phyloP scores from a whole-genome alignment of 441 rosid genomes.

The Pelargonium myrrhifolium region DNA sequence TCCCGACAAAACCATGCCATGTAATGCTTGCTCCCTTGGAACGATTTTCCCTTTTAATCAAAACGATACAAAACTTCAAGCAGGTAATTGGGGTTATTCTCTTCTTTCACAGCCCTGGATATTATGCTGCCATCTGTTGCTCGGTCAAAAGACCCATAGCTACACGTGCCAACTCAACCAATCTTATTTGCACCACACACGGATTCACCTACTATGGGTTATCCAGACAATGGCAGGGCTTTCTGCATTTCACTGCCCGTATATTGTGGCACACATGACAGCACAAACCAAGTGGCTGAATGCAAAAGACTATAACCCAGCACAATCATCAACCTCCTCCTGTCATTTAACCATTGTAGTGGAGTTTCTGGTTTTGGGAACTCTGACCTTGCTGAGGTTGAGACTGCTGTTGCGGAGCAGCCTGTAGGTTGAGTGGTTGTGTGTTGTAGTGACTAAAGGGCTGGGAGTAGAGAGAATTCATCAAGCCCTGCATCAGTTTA shows the following conservation, averaged over 20 bases:
- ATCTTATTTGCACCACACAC: conserved; percentile 27
- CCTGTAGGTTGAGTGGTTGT: conserved; percentile 61
- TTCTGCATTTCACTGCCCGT: conserved; percentile 31
- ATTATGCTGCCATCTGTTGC: conserved; percentile 28
- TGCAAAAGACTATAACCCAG: conserved; percentile 66
- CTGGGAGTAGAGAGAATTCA: conserved; percentile 90
- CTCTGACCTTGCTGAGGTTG: conserved; percentile 67
- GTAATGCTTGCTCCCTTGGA: conserved; percentile 36
- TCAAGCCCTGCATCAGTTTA: conserved; percentile 55
- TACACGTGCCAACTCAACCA: conserved; percentile 10
- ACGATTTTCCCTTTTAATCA: conserved; percentile 19
- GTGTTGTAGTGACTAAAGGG: conserved; percentile 76
- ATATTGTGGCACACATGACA: conserved; percentile 49
- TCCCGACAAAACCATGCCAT: conserved; percentile 35
- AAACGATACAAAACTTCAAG: conserved; percentile 29
- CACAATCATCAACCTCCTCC: conserved; percentile 29
- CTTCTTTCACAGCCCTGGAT: conserved; percentile 49
- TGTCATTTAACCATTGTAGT: conserved; percentile 67
- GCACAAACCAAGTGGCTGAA: conserved; percentile 81
- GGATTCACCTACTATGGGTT: conserved; percentile 19
- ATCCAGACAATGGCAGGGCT: conserved; percentile 29
- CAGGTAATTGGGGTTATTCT: conserved; percentile 45
- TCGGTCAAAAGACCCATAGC: conserved; percentile 19
- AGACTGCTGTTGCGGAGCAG: conserved; percentile 42
- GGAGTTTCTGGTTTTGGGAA: conserved; percentile 75